Evolutionary conservation across 2,329 filamentous ascomycete genomes (phyloP).

Genomic region (Pseudonectria foliicola): DNA sequence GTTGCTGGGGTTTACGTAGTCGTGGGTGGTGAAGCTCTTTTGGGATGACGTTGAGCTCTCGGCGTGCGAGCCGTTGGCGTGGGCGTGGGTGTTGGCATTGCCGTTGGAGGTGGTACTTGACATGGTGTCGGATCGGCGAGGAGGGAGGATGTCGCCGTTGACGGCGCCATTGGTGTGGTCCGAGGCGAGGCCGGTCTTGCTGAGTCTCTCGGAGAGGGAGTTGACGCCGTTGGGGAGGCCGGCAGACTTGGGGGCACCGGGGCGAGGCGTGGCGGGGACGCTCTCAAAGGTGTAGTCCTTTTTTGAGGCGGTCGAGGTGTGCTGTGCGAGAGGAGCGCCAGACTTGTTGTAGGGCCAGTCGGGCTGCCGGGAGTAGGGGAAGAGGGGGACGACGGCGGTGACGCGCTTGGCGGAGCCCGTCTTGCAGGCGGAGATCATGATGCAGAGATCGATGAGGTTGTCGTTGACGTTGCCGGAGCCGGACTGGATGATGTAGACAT

Average conservation of each 20-base stretch:
- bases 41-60: constrained; percentile 35
- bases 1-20: constrained; percentile 53
- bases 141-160: constrained; percentile 23
- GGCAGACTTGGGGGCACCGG: constrained; percentile 59
- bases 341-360: constrained; percentile 96
- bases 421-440: constrained; percentile 98
- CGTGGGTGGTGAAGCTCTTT: constrained; percentile 54
- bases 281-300: constrained; percentile 84
- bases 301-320: constrained; percentile 38
- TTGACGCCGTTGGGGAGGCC: constrained; percentile 63
- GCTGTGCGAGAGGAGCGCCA: constrained; percentile 77
- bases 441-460: constrained; percentile 91
- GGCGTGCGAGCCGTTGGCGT: no score
- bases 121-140: constrained; percentile 29
- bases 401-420: constrained; percentile 86
- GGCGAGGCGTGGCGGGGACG: constrained; percentile 76
- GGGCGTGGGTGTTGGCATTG: constrained; percentile 31
- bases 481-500: constrained; percentile 97
- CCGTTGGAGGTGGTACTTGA: constrained; percentile 28
- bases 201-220: constrained; percentile 63
- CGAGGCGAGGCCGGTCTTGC: constrained; percentile 55
- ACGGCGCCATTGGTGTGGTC: constrained; percentile 21
- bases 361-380: constrained; percentile 93
- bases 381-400: constrained; percentile 88
- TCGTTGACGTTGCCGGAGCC: constrained; percentile 92